Base-by-base conservation (phyloP, 768 basidiomycete genomes). In the Sporobolomyces roseus region DNA sequence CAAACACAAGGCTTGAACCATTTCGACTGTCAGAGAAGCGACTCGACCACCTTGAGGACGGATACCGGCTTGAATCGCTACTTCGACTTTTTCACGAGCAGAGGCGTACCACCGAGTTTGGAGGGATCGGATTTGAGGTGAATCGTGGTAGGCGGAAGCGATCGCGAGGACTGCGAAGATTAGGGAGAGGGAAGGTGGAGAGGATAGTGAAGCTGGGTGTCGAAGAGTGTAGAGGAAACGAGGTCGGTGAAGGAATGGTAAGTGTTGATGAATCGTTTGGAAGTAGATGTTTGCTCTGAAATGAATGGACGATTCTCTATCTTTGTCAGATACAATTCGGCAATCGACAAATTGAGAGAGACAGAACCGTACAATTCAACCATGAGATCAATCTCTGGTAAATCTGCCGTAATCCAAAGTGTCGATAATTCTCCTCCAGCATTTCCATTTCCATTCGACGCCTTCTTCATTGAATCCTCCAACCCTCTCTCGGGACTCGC, bases 261-360 rank as follows among this genome's bases (percentile, higher is more conserved):
- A 50, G 43, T 70, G 69, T 4, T 27, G 23, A 50, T 74, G 69
- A 17, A 65, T 62, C 12, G 69, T 71, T 25, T 49, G 27, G 50
- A 74, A 74, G 54, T 65, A 74, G 29, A 74, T 41, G 48, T 70
- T 55, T n/a, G 71, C 61, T 17, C 68, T 69, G n/a, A n/a, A n/a
- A n/a, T n/a, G n/a, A n/a, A n/a, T n/a, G n/a, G n/a, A n/a, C n/a
- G n/a, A n/a, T n/a, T n/a, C n/a, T n/a, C n/a, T n/a, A n/a, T n/a
- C n/a, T n/a, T n/a, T n/a, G n/a, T n/a, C n/a, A n/a, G n/a, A n/a
- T n/a, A n/a, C n/a, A 46, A 4, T 21, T 9, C 25, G 16, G 2
- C 1, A 46, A 29, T 4, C 19, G 56, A 27, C 19, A 8, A 8
- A 45, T 8, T 30, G 21, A 13, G 10, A 35, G 27, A 41, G 43